A percentile compares a stretch with the other conserved stretches of the same genome.
Evolutionary conservation across 805 yeast species (phyloP).

Genomic region (Saccharomycopsis guyanensis): DNA sequence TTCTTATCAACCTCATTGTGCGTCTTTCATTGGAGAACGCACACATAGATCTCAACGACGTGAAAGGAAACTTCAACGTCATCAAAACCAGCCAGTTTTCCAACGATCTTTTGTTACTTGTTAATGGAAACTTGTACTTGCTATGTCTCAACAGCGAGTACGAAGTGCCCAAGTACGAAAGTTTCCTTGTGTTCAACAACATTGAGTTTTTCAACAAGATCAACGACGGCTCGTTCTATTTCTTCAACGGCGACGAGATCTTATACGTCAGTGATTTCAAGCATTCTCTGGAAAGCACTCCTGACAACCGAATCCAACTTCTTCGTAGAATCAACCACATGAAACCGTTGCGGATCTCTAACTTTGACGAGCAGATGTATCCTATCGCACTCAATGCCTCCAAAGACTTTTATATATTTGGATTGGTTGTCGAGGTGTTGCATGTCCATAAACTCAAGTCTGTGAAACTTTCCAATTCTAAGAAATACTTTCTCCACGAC

Average conservation of each 20-base stretch:
- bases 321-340: conserved; percentile 7
- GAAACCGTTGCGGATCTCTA: conserved; percentile 24
- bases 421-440: conserved; percentile 32
- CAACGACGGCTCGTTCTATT: conserved; percentile 25
- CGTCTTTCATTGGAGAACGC: conserved; percentile 21
- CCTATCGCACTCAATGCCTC: conserved; percentile 24
- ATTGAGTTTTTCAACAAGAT: conserved; percentile 24
- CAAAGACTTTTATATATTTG: conserved; percentile 34
- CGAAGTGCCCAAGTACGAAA: conserved; percentile 9
- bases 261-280: conserved; percentile 19
- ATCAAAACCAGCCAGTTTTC: conserved; percentile 14
- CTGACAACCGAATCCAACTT: neutral
- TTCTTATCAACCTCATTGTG: conserved; percentile 14
- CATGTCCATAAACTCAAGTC: conserved; percentile 26
- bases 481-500: conserved; percentile 38
- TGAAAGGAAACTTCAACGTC: conserved; percentile 19
- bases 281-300: neutral
- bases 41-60: conserved; percentile 19
- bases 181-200: conserved; percentile 16
- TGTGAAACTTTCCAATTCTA: conserved; percentile 30
- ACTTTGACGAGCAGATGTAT: conserved; percentile 25
- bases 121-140: conserved; percentile 25
- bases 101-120: conserved; percentile 23
- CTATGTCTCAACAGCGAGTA: conserved; percentile 14
- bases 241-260: conserved; percentile 34